Evolutionary conservation across 2,329 filamentous ascomycete species (phyloP).

Genomic region (Penicillium sp.): DNA sequence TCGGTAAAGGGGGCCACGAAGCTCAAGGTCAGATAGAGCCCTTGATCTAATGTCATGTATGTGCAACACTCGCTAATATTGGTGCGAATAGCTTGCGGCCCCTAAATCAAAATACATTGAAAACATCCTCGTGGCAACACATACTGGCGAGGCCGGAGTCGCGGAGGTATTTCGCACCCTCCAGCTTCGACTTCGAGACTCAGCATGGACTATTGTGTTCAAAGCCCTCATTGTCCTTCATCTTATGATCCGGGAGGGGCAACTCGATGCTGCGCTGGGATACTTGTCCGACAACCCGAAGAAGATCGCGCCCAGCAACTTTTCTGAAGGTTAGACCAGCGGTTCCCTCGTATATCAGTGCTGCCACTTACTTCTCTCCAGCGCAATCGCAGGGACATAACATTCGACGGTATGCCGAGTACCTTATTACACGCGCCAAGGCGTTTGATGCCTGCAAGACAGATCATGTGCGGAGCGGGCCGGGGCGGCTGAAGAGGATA

Average conservation of each 20-base stretch:
- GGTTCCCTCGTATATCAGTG: conserved; percentile 1
- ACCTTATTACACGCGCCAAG: conserved; percentile 75
- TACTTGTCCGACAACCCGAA: conserved; percentile 80
- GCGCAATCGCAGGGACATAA: conserved; percentile 93
- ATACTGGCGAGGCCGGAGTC: conserved; percentile 89
- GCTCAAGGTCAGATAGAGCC: conserved; percentile 67
- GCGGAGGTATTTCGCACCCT: conserved; percentile 92
- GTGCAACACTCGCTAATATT: conserved; percentile 14
- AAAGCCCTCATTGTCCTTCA: conserved; percentile 95
- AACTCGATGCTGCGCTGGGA: conserved; percentile 78
- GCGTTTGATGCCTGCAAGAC: conserved; percentile 79
- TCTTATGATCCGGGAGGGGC: conserved; percentile 94
- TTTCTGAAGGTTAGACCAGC: conserved; percentile 74
- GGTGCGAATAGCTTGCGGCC: conserved; percentile 67
- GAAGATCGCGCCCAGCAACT: conserved; percentile 80
- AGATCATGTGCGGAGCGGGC: conserved; percentile 83
- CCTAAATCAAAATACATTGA: conserved; percentile 99
- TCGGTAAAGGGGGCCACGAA: conserved; percentile 98
- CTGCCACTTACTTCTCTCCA: conserved; percentile 46
- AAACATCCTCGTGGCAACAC: conserved; percentile 91
- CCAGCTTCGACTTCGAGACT: conserved; percentile 83
- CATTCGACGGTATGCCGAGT: conserved; percentile 85
- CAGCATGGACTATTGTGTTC: conserved; percentile 99
- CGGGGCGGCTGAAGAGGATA: conserved; percentile 77
- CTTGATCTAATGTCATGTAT: not conserved